Base-by-base conservation (phyloP, 306 rosid genomes). In the Chamaecrista fasciculata region DNA sequence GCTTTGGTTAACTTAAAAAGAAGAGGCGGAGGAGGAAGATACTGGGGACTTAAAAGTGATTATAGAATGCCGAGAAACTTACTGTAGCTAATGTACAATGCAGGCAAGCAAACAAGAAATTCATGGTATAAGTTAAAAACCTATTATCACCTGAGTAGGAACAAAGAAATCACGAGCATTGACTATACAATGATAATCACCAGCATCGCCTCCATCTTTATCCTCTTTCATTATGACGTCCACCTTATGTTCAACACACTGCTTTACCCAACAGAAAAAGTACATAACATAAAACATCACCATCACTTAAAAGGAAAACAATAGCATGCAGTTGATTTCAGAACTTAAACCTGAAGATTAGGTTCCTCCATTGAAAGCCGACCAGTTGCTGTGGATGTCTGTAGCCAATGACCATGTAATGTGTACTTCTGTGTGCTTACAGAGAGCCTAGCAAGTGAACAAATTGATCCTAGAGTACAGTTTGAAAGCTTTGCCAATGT, bases 331-430 rank as follows among this genome's bases (percentile, higher is more conserved):
- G 19, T 73, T 36, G 53, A 37, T 49, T 74, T 10, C 67, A 72
- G 48, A 80, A 57, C 52, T 67, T 58, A 80, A 71, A 94, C 98
- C 96, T 94, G 98, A 78, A 90, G 98, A 79, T 94, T 94, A 61
- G 98, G 98, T 69, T 90, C 98, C 82, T 94, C 98, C 86, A 90
- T 94, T 70, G 98, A 94, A 78, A 90, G 97, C 73, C 98, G 86
- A 65, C 98, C 98, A 70, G 98, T 94, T 67, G 98, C 97, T 6
- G 98, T 94, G 21, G 96, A 90, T 62, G 95, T 90, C 78, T 94
- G 98, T 69, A 91, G 95, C 98, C 98, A 94, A 79, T 76, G 96
- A 73, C 97, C 98, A 63, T 94, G 96, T 76, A 94, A 78, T 5
- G 98, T 83, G 65, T 94, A 89, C 78, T 83, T 90, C 66, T 94